Evolutionary conservation across 2,329 filamentous ascomycete species (phyloP), one percentile per base, ranked within the genome.

Genomic region (Cladosporium sp.): DNA sequence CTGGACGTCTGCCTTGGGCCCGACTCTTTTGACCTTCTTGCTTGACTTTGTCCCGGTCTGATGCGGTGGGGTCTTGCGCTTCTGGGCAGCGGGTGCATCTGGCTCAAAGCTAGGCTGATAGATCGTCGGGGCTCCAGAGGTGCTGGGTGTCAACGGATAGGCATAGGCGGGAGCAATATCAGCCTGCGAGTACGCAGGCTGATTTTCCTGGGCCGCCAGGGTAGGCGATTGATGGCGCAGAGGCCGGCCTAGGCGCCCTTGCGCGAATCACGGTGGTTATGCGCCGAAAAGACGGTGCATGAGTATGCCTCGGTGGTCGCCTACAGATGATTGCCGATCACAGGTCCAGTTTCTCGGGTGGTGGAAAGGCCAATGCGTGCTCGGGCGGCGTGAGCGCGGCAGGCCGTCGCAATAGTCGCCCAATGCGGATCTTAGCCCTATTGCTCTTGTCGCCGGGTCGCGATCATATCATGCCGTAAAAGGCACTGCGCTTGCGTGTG

Each of bases 101-200:
- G 44, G 46, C n/a, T 54, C 51, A 7, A 33, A n/a, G 19, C 37
- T 51, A 18, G 53, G 51, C 4, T 54, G 45, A 37, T 54, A 54
- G 32, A 52, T 53, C 10, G 56, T 52, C 16, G 57, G 53, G 22
- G 54, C 49, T 31, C 32, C 48, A 28, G 54, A 53, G 45, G 54
- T 51, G 48, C 52, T 52, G 49, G 57, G 57, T 45, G 49, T 51
- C 45, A 54, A 54, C 57, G 48, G 54, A 56, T 50, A 50, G 46
- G 56, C 56, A 58, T 66, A 62, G 11, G 55, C 32, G 19, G 91
- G 83, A 68, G 96, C 89, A 69, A 95, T 95, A 62, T 82, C 89
- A 57, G 88, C 79, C 66, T 91, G 83, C 45, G 95, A 82, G 68
- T 95, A 96, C 61, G 90, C 87, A 63, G 84, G 70, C 62, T 90